Evolutionary conservation across 352 stramenopile genomes (phyloP), one percentile per base, ranked within the genome.

Genomic region (Peronospora destructor): DNA sequence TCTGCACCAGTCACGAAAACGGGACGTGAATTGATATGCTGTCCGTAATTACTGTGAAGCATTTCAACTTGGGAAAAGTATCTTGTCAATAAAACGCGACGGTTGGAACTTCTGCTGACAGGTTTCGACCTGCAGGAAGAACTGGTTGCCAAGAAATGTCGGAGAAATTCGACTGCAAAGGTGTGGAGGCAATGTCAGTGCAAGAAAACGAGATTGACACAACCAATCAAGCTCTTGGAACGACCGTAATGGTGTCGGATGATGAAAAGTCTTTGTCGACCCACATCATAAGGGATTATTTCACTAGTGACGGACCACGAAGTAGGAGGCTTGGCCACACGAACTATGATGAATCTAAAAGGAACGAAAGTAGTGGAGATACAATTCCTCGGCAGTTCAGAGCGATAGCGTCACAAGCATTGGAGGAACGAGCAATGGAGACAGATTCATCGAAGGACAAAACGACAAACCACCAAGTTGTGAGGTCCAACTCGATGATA

Each of bases 211-310:
- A 51, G 21, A 19, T 49, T 29, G 30, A 53, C 21, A 32, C 26
- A 30, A 37, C 41, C 0, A 49, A 60, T 12, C 17, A 63, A 53
- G 21, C 53, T n/a, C 29, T 65, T 17, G 45, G 51, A 10, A 45
- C 58, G 9, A 50, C 17, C 12, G 17, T 68, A 6, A 23, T 68
- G 36, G 30, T 67, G 9, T 16, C 49, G 23, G 54, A 63, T 4
- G 49, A 59, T 12, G 34, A 55, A 4, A 32, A 19, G 13, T 66
- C 56, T 17, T 21, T 71, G 26, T 66, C 59, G n/a, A 66, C 47
- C 9, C 54, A 59, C 28, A 41, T 71, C 32, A 71, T 71, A 38
- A 13, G 30, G n/a, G 38, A 68, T 28, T 68, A 68, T 36, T 68
- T 71, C 36, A 51, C 49, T 10, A 46, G 25, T 34, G 56, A 69